Conservation (phyloP, 768 basidiomycete genomes). For the Leccinum sublutescens region DNA sequence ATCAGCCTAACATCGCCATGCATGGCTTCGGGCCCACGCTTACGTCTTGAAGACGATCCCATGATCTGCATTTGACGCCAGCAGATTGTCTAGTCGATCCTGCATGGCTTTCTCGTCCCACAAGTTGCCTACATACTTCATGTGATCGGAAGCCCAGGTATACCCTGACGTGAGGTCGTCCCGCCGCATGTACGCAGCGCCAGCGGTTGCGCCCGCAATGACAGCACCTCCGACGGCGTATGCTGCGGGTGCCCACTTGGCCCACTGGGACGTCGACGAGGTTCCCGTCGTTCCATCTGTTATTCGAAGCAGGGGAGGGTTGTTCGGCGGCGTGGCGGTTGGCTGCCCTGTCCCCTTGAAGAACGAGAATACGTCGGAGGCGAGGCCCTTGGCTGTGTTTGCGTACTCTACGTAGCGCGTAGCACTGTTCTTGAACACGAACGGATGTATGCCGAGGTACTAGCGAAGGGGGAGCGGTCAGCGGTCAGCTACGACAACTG, state of each 20-base stretch:
- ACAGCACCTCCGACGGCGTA: slow-evolving; percentile 72
- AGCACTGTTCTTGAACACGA: slow-evolving; percentile 80
- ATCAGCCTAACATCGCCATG: background rate
- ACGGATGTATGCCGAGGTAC: slow-evolving; percentile 87
- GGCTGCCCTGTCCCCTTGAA: slow-evolving; percentile 45
- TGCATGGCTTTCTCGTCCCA: slow-evolving; percentile 75
- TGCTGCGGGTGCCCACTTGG: slow-evolving; percentile 66
- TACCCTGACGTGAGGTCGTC: slow-evolving; percentile 72
- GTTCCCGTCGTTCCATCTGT: slow-evolving; percentile 28
- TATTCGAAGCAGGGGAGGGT: slow-evolving; percentile 30
- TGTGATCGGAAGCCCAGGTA: slow-evolving; percentile 79
- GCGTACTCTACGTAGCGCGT: slow-evolving; percentile 74
- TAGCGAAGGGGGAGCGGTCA: slow-evolving; percentile 28
- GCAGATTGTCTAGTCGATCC: slow-evolving; percentile 58
- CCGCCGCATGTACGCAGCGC: slow-evolving; percentile 79
- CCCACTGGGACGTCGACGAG: slow-evolving; percentile 43
- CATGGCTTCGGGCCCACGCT: slow-evolving; percentile 28
- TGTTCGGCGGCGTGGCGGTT: slow-evolving; percentile 25
- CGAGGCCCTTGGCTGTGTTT: slow-evolving; percentile 60
- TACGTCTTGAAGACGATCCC: slow-evolving; percentile 75
- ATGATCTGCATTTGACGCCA: slow-evolving; percentile 56
- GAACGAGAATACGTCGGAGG: slow-evolving; percentile 58
- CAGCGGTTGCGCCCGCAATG: slow-evolving; percentile 79
- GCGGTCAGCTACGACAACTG: background rate
- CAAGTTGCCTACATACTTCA: slow-evolving; percentile 83